Evolutionary conservation across 345 rosid genomes (phyloP), one percentile per base, ranked within the genome.

Genomic region (Dipteronia dyeriana): DNA sequence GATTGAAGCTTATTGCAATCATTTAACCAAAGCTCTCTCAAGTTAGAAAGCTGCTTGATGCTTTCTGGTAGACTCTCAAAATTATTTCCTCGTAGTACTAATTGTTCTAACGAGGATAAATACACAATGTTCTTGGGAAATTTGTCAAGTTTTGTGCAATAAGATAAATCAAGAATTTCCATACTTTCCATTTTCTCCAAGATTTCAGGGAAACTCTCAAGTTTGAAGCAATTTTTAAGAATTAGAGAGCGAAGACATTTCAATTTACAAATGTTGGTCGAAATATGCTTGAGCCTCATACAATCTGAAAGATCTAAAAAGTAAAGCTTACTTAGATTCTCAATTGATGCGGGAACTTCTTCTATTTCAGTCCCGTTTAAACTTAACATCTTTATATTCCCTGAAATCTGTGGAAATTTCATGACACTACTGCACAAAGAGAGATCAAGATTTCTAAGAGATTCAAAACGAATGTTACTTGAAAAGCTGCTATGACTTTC

Each of bases 71-170:
- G 47, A 65, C 11, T 19, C 59, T 63, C 17, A 4, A 83, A 70
- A 65, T 79, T 5, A 41, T 82, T 80, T 70, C 73, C 79, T 57
- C 82, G 77, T 17, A 83, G 9, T 12, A n/a, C 65, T 43, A 76
- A 76, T 8, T 19, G 9, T 66, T 51, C 8, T 25, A 57, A 20
- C 8, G 62, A 57, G 12, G 62, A 57, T 20, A 57, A 7, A 20
- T 25, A 57, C 10, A 13, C 6, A 26, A 38, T 57, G 17, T 63
- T 25, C 38, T 10, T 39, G 0, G 67, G 38, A 16, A 29, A 23
- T 7, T 63, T 63, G 16, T 11, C 67, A 10, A 63, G 67, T 29
- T 63, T 63, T 26, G 39, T 0, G 67, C 67, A 63, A 11, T 29
- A 17, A 63, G 71, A 76, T 59, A 86, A 79, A 76, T 54, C 56